Conservation (phyloP, 2,329 filamentous ascomycete genomes). For the Coniella vitis region DNA sequence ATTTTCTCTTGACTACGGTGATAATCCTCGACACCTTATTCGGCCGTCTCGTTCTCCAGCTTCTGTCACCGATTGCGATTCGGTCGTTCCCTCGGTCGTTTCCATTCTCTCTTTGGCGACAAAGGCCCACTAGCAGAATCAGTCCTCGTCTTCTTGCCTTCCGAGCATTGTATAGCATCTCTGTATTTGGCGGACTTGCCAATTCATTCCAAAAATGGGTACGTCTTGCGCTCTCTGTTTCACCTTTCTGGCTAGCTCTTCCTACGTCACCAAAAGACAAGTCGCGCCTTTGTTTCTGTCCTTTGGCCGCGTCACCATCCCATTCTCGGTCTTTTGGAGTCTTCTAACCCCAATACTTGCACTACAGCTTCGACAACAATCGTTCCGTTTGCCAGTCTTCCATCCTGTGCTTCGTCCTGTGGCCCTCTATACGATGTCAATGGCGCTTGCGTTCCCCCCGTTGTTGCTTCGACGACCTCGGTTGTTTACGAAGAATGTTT, state of each 20-base stretch:
- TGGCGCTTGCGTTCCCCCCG: conserved; percentile 59
- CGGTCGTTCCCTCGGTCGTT: no score
- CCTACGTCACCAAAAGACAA: neutral
- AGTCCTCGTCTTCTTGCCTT: neutral
- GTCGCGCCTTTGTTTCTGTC: no score
- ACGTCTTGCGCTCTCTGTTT: neutral
- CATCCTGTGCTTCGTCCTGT: conserved; percentile 55
- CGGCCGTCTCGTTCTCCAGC: no score
- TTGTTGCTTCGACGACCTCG: conserved; percentile 38
- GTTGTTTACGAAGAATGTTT: conserved; percentile 63
- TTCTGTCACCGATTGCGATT: no score
- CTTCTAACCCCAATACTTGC: neutral
- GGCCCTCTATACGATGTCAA: conserved; percentile 62
- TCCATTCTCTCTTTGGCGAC: no score
- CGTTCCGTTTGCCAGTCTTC: conserved; percentile 51
- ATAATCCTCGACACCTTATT: no score
- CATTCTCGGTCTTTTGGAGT: neutral
- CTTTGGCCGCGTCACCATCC: no score
- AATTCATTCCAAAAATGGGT: conserved; percentile 10
- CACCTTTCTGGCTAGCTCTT: neutral
- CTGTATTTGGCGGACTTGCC: neutral
- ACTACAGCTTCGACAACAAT: conserved; percentile 42
- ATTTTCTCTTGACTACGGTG: no score
- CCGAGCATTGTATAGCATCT: neutral
- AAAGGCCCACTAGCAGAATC: no score